phyloP scores from a whole-genome alignment of 2,329 filamentous ascomycete genomes.

The Dothideomycetes sp. region DNA sequence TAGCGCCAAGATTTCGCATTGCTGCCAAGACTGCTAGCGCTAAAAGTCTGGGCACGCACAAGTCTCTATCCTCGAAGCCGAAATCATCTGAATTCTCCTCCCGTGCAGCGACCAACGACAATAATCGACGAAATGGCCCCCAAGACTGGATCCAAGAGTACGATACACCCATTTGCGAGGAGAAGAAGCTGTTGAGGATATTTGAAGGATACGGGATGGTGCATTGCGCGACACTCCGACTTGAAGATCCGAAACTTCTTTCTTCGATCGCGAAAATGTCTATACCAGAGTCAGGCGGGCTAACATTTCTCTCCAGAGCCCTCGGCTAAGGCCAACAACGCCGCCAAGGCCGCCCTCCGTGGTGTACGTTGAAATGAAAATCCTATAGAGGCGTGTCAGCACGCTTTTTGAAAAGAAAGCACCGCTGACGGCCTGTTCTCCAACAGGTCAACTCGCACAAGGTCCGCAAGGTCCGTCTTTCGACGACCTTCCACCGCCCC shows the following conservation, averaged over 20 bases:
- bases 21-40: no score
- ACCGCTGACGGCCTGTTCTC: slow-evolving; percentile 42
- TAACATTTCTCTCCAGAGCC: slow-evolving; percentile 39
- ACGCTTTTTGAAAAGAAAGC: slow-evolving; percentile 17
- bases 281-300: no score
- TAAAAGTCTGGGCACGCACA: no score
- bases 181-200: background rate
- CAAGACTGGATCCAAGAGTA: slow-evolving; percentile 26
- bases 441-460: slow-evolving; percentile 64
- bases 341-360: slow-evolving; percentile 92
- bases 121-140: slow-evolving; percentile 27
- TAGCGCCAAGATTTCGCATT: no score
- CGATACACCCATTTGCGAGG: slow-evolving; percentile 5
- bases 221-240: background rate
- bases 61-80: no score
- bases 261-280: no score
- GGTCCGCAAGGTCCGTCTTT: slow-evolving; percentile 83
- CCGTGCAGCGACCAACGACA: slow-evolving; percentile 19
- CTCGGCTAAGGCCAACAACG: slow-evolving; percentile 69
- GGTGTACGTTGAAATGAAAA: slow-evolving; percentile 54
- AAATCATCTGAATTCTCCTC: no score
- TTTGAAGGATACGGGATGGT: background rate
- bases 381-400: slow-evolving; percentile 36
- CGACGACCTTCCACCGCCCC: slow-evolving; percentile 92
- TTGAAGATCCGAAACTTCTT: no score